Evolutionary conservation across 306 rosid species (phyloP), one percentile per base, ranked within the genome.

Genomic region (Sophora flavescens): DNA sequence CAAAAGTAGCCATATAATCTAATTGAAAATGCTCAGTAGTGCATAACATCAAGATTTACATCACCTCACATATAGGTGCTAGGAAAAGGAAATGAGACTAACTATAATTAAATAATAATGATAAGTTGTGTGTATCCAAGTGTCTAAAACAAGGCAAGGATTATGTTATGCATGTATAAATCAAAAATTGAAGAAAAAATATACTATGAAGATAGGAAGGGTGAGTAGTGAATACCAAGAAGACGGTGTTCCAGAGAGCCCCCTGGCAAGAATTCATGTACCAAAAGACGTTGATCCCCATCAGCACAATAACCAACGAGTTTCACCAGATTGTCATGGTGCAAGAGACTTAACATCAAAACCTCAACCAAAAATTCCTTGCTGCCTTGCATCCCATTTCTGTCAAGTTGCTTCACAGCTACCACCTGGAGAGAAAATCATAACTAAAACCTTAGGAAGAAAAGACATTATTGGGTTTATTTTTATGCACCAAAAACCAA

Each of bases 391-490:
- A 81, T 10, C 28, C 95, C 93, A 83, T 88, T 92, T 80, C 96
- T 72, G 65, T 94, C 98, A 0, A 94, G 97, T 85, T 94, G 98
- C 86, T 94, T 94, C 78, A 94, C 97, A 4, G 98, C 98, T 77
- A 91, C 89, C 82, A 90, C 95, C 98, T 93, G 63, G 8, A 68
- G 56, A 42, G 32, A 26, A 30, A 13, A 38, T 38, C 42, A 38
- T 4, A 47, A 22, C 50, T 3, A 58, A n/a, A 75, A 17, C 26
- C 4, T 50, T 0, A 14, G 28, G 1, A 68, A 14, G 72, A 22
- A 16, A 72, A 30, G 60, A 63, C 39, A 1, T 17, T 54, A 8
- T 16, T 39, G 7, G 18, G 1, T n/a, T 76, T 10, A 2, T 6
- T 12, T 13, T 14, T 17, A 11, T 48, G 70, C 36, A 33, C 9